These are phyloP conservation scores for Collariella sp. DNA, from an alignment of 495 filamentous ascomycete genomes.

Conservation along the genomic window DNA sequence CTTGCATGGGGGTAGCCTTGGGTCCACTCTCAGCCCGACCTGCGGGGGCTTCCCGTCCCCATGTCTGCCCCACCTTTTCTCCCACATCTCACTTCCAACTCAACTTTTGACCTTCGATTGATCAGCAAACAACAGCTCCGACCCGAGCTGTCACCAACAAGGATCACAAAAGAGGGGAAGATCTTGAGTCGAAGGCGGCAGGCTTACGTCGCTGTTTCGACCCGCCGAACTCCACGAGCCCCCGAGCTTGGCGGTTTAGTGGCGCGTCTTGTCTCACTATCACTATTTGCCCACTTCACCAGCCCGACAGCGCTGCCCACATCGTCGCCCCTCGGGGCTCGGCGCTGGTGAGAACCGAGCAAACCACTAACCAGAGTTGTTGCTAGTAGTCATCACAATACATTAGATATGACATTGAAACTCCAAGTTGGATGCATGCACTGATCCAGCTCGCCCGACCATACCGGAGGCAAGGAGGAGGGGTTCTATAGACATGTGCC, in stretches of 20 bases:
- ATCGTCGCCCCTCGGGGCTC: not conserved
- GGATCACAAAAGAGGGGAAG: not conserved
- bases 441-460: no score
- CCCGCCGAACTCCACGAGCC: conserved; percentile 3
- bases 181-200: conserved; percentile 13
- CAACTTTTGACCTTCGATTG: conserved; percentile 8
- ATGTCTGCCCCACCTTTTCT: conserved; percentile 1
- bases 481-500: no score
- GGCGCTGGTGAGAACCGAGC: conserved; percentile 3
- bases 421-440: no score
- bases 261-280: not conserved
- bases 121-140: no score
- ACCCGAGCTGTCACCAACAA: no score
- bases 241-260: not conserved
- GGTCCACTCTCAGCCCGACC: not conserved
- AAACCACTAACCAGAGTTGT: not conserved
- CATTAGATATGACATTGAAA: no score
- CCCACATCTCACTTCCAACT: not conserved
- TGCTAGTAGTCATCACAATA: no score
- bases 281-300: not conserved
- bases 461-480: no score
- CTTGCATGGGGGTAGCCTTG: not conserved
- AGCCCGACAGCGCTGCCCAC: not conserved
- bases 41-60: not conserved
- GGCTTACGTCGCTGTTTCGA: conserved; percentile 23